Evolutionary conservation across 2,329 filamentous ascomycete genomes (phyloP).

Genomic region (Fusarium gaditjirri): DNA sequence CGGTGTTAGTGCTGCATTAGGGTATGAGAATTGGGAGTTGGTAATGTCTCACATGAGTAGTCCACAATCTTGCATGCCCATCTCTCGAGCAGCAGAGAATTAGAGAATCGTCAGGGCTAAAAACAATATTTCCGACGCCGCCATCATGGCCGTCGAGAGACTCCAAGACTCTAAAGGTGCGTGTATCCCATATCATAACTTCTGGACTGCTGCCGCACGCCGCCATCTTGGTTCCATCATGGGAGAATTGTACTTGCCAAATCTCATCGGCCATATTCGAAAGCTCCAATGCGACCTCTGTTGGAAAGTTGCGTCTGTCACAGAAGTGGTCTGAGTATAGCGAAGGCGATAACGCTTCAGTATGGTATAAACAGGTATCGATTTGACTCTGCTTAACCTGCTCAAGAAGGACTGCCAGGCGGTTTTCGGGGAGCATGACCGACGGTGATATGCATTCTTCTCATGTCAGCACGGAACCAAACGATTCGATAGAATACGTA

Average conservation of each 20-base stretch:
- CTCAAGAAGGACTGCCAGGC: constrained; percentile 81
- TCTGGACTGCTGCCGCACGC: constrained; percentile 80
- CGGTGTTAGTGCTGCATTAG: constrained; percentile 30
- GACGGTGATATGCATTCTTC: constrained; percentile 93
- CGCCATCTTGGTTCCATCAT: constrained; percentile 84
- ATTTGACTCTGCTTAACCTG: constrained; percentile 89
- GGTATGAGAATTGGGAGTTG: not conserved
- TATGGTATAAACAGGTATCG: constrained; percentile 87
- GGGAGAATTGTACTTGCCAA: constrained; percentile 91
- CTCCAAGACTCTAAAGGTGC: constrained; percentile 72
- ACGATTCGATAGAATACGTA: constrained; percentile 55
- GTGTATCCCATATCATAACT: constrained; percentile 85
- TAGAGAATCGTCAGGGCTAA: constrained; percentile 91
- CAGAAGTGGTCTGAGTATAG: constrained; percentile 91
- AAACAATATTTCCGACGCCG: constrained; percentile 83
- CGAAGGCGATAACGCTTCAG: constrained; percentile 79
- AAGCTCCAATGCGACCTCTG: constrained; percentile 75
- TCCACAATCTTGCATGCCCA: constrained; percentile 79
- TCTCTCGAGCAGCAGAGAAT: constrained; percentile 87
- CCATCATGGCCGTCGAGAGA: constrained; percentile 72
- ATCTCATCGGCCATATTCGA: constrained; percentile 82
- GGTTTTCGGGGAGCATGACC: constrained; percentile 95
- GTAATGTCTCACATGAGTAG: constrained; percentile 66
- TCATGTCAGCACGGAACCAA: not conserved
- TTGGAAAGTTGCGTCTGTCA: constrained; percentile 81